Evolutionary conservation across 1,284 basidiomycete genomes (phyloP).

Genomic region (Ceraceosorus guamensis): DNA sequence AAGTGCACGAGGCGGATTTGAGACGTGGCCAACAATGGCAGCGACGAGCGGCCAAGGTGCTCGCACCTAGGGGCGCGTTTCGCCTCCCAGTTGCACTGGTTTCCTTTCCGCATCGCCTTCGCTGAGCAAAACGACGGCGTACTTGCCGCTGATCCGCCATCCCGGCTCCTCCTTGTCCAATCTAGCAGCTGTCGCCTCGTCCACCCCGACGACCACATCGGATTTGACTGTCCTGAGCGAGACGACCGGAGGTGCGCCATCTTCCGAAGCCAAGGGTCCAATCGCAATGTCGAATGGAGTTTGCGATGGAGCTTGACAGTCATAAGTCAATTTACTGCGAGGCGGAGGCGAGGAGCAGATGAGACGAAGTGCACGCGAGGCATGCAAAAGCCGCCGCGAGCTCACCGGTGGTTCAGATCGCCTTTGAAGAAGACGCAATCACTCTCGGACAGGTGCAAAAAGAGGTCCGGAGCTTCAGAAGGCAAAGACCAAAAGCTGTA

Average conservation of each 20-base stretch:
- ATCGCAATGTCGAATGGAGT: constrained; percentile 88
- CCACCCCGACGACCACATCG: constrained; percentile 70
- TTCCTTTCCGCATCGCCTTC: constrained; percentile 16
- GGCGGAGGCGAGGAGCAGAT: neutral
- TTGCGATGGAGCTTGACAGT: constrained; percentile 64
- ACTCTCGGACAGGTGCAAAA: constrained; percentile 80
- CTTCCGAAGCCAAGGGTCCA: constrained; percentile 79
- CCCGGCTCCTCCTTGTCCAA: constrained; percentile 64
- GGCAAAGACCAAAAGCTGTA: constrained; percentile 70
- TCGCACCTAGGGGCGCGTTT: neutral
- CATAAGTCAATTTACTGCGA: constrained; percentile 56
- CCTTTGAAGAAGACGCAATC: constrained; percentile 93
- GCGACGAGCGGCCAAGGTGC: too few relatives aligned
- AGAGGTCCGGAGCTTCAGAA: constrained; percentile 66
- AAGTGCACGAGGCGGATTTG: too few relatives aligned
- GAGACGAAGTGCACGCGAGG: too few relatives aligned
- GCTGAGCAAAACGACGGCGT: constrained; percentile 50
- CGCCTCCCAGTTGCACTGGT: neutral
- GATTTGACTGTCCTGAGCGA: constrained; percentile 46
- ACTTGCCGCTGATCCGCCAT: constrained; percentile 77
- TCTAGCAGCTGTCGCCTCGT: constrained; percentile 59
- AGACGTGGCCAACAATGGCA: too few relatives aligned
- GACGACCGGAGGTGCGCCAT: constrained; percentile 74
- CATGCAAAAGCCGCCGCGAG: too few relatives aligned
- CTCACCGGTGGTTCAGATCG: constrained; percentile 72